A percentile compares a stretch with the other conserved stretches of the same genome.
These are phyloP conservation scores for Barnettozyma sucrosica DNA, from an alignment of 805 yeast species.

Conservation along the genomic window DNA sequence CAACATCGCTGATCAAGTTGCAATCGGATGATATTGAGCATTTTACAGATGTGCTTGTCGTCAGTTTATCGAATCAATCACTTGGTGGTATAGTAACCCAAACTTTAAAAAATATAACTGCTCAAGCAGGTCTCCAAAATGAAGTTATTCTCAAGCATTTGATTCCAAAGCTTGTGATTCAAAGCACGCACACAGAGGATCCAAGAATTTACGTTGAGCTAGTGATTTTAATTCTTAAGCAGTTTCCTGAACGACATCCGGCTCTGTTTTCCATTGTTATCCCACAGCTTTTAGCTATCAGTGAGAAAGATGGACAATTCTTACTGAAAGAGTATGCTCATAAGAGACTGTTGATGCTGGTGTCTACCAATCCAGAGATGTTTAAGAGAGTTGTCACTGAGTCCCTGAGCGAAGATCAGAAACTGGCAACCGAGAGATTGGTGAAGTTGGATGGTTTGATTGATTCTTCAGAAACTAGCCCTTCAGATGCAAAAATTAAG, in stretches of 20 bases:
- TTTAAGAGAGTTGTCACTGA: slow-evolving; percentile 45
- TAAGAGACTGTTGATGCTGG: slow-evolving; percentile 41
- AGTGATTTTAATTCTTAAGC: slow-evolving; percentile 16
- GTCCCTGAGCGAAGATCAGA: slow-evolving; percentile 35
- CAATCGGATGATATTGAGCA: slow-evolving; percentile 32
- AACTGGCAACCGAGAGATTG: slow-evolving; percentile 36
- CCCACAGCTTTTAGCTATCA: slow-evolving; percentile 32
- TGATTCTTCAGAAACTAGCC: slow-evolving; percentile 11
- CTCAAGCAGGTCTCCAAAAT: slow-evolving; percentile 27
- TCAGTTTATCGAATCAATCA: slow-evolving; percentile 32
- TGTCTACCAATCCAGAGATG: slow-evolving; percentile 36
- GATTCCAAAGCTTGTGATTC: slow-evolving; percentile 39
- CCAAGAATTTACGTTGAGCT: slow-evolving; percentile 30
- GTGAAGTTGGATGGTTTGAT: slow-evolving; percentile 30
- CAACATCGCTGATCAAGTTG: slow-evolving; percentile 31
- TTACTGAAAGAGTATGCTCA: slow-evolving; percentile 32
- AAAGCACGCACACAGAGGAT: slow-evolving; percentile 22
- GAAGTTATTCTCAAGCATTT: slow-evolving; percentile 36
- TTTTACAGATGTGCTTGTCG: slow-evolving; percentile 30
- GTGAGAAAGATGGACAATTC: not conserved
- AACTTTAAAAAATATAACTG: slow-evolving; percentile 54
- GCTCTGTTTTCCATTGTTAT: slow-evolving; percentile 29
- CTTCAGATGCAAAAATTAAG: slow-evolving; percentile 36
- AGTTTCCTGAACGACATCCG: slow-evolving; percentile 7
- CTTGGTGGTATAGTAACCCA: slow-evolving; percentile 43